Evolutionary conservation across 441 rosid species (phyloP), one percentile per base, ranked within the genome.

Genomic region (Populus hybrid): DNA sequence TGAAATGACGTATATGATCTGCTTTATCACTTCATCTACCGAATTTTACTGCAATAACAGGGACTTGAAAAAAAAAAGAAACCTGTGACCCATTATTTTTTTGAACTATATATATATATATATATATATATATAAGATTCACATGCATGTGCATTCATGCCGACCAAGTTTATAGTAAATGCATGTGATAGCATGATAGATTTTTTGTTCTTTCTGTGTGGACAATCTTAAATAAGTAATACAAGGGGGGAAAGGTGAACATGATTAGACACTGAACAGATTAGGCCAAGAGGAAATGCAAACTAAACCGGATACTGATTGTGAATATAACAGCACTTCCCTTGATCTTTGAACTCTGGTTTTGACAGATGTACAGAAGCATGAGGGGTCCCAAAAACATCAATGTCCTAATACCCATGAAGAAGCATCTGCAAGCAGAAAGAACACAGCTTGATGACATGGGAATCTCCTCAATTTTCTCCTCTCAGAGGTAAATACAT

Each of bases 291-390:
- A n/a, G 21, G 64, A 6, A 3, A n/a, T 19, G 64, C 24, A 7
- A n/a, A 57, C 10, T 19, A 57, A n/a, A 57, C 3, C 9, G n/a
- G 24, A 59, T 59, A 59, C 5, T 50, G n/a, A 57, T 5, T n/a
- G 9, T n/a, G 24, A 7, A 21, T 59, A 59, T 59, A 59, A 0
- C n/a, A 7, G 64, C 24, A 19, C 21, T 59, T n/a, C 64, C 64
- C 64, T 59, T 19, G 5, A 63, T 63, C 66, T 63, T 65, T 46
- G 57, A 34, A 16, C 42, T 66, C 4, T 69, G 26, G 66, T 42
- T 16, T 30, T 32, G 36, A 75, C 67, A 77, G 85, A 83, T 83
- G 85, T 71, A 83, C 73, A 78, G 85, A 79, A 79, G 24, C 74
- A 61, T 23, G 67, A 71, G 63, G 66, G 28, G 75, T 69, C 34